These are phyloP conservation scores for Talaromyces wortmannii DNA, from an alignment of 495 filamentous ascomycete species.

Conservation along the genomic window DNA sequence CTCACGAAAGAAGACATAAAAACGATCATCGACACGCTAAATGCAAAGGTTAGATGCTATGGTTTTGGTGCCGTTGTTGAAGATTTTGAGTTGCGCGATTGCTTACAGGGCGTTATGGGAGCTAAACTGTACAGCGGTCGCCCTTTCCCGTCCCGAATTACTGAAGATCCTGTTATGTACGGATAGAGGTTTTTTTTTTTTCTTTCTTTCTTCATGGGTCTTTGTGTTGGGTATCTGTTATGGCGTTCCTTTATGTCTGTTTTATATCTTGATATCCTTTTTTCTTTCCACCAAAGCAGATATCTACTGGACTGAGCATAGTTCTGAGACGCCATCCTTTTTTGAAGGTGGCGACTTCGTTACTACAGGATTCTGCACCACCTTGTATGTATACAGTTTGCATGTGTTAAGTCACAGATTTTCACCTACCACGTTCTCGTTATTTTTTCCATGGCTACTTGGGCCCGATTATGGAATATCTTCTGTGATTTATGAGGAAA, in stretches of 20 bases:
- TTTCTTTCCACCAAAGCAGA: not conserved
- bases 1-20: slow-evolving; percentile 65
- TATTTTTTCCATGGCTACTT: too few species aligned
- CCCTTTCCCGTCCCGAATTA: slow-evolving; percentile 4
- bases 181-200: slow-evolving; percentile 8
- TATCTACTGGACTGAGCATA: not conserved
- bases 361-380: too few species aligned
- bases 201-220: not conserved
- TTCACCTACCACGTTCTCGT: too few species aligned
- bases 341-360: too few species aligned
- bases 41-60: slow-evolving; percentile 83
- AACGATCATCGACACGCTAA: slow-evolving; percentile 63
- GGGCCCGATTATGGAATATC: too few species aligned
- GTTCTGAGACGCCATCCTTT: too few species aligned
- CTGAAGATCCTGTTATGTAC: slow-evolving; percentile 31
- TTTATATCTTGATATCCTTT: not conserved
- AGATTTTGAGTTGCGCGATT: slow-evolving; percentile 87
- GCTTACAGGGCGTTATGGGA: slow-evolving; percentile 65
- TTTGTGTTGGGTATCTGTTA: too few species aligned
- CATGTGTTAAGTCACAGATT: too few species aligned
- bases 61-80: slow-evolving; percentile 68
- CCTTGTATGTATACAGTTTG: too few species aligned
- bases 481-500: too few species aligned
- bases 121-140: slow-evolving; percentile 47
- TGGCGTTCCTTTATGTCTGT: too few species aligned